A percentile compares a stretch with the other conserved stretches of the same genome.
phyloP scores from a whole-genome alignment of 2,329 filamentous ascomycete genomes.

The Verticillium klebahnii region DNA sequence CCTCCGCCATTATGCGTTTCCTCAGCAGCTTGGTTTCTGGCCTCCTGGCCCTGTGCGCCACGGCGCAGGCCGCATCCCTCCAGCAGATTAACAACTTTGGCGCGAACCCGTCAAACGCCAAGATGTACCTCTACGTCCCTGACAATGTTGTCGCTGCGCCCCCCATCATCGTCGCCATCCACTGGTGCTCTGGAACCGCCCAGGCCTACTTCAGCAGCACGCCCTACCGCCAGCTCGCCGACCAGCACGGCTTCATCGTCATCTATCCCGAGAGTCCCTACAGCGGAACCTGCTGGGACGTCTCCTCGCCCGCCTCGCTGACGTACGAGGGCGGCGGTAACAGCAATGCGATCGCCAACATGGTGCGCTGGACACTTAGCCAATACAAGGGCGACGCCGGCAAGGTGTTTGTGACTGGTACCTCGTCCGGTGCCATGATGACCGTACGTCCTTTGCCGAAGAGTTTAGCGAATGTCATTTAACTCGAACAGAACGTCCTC shows the following conservation, averaged over 20 bases:
- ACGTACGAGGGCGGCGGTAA: constrained; percentile 54
- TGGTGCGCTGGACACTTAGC: constrained; percentile 51
- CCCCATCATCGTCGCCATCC: constrained; percentile 44
- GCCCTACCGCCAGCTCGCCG: constrained; percentile 40
- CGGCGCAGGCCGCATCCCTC: constrained; percentile 19
- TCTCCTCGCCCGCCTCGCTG: constrained; percentile 43
- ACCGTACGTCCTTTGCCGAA: constrained; percentile 22
- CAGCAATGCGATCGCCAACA: constrained; percentile 51
- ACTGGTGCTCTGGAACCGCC: constrained; percentile 50
- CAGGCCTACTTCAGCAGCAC: constrained; percentile 41
- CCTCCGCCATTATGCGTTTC: background rate
- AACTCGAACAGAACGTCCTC: constrained; percentile 32
- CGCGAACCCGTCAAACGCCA: constrained; percentile 16
- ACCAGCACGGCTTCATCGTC: constrained; percentile 38
- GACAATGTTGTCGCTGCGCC: constrained; percentile 27
- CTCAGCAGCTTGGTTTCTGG: background rate
- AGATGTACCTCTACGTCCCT: constrained; percentile 24
- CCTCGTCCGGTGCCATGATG: constrained; percentile 46
- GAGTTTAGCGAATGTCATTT: background rate
- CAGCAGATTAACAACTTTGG: constrained; percentile 36
- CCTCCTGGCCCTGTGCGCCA: background rate
- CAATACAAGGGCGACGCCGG: constrained; percentile 46
- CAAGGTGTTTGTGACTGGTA: constrained; percentile 50
- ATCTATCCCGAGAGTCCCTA: constrained; percentile 53
- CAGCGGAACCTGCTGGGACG: constrained; percentile 54